These are phyloP conservation scores for Boletus sp. DNA, from an alignment of 1,284 basidiomycete species.

Conservation along the genomic window DNA sequence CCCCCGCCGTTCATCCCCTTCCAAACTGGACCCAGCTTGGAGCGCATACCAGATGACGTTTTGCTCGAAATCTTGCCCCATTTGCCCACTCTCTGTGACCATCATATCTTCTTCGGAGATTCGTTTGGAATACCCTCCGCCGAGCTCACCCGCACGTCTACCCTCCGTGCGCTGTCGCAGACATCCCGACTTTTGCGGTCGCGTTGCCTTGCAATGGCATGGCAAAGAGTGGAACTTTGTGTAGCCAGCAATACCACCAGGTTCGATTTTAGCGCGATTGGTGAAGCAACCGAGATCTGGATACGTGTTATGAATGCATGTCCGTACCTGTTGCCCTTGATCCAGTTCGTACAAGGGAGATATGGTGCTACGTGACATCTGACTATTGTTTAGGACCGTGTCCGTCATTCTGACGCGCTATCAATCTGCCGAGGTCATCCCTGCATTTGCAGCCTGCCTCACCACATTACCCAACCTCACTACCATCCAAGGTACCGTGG, in stretches of 20 bases:
- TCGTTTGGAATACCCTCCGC: no score
- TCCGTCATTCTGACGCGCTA: no score
- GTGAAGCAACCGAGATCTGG: not conserved
- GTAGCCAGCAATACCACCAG: no score
- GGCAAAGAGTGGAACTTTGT: not conserved
- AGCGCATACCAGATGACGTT: not conserved
- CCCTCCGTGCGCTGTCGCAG: constrained; percentile 1
- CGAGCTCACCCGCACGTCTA: not conserved
- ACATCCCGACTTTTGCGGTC: constrained; percentile 8
- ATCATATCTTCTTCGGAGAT: no score
- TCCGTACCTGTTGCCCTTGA: constrained; percentile 6
- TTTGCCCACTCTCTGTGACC: not conserved
- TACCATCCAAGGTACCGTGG: no score
- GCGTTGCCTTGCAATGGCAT: constrained; percentile 13
- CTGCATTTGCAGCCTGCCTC: no score
- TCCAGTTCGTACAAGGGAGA: constrained; percentile 10
- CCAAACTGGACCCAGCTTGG: not conserved
- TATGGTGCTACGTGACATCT: not conserved
- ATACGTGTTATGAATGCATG: constrained; percentile 3
- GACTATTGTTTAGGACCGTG: not conserved
- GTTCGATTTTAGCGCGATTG: not conserved
- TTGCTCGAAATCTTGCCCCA: not conserved
- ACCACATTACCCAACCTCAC: no score
- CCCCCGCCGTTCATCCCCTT: not conserved
- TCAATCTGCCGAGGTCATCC: no score